Conservation (phyloP, 768 basidiomycete genomes). For the Austroboletus eburneus region DNA sequence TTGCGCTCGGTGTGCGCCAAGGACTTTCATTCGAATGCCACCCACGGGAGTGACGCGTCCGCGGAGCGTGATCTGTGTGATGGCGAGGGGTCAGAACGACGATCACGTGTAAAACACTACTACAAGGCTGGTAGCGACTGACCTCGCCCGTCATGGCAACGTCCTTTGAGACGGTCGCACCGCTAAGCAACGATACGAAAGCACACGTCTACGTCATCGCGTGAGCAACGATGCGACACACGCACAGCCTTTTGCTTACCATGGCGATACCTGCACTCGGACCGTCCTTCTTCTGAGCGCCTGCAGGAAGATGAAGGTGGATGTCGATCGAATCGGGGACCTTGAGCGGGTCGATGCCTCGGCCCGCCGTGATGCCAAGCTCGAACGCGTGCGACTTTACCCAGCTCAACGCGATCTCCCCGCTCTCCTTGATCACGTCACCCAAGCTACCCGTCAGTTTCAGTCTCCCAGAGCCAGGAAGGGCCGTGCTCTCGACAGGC, state of each 20-base stretch:
- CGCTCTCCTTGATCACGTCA: constrained; percentile 91
- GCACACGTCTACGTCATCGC: constrained; percentile 81
- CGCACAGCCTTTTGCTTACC: too few relatives aligned
- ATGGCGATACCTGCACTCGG: constrained; percentile 89
- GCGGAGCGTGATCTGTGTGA: constrained; percentile 66
- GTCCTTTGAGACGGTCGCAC: constrained; percentile 64
- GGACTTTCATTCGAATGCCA: constrained; percentile 87
- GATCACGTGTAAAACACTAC: background rate
- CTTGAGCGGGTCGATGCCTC: constrained; percentile 71
- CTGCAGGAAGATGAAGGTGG: constrained; percentile 85
- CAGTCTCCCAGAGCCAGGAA: constrained; percentile 72
- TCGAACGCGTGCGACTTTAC: constrained; percentile 84
- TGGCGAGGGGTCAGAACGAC: constrained; percentile 3
- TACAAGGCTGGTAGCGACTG: too few relatives aligned
- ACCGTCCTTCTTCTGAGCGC: constrained; percentile 91
- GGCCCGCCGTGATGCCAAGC: constrained; percentile 66
- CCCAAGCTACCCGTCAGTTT: constrained; percentile 83
- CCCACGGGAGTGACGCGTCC: constrained; percentile 82
- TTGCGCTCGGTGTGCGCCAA: constrained; percentile 85
- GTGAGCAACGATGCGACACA: too few relatives aligned
- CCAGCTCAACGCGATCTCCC: constrained; percentile 88
- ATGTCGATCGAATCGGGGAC: constrained; percentile 72
- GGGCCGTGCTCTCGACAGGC: constrained; percentile 76
- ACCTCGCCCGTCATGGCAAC: constrained; percentile 92
- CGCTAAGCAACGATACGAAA: constrained; percentile 79